Evolutionary conservation across 2,329 filamentous ascomycete species (phyloP).

Genomic region (Magnaporthales sp.): DNA sequence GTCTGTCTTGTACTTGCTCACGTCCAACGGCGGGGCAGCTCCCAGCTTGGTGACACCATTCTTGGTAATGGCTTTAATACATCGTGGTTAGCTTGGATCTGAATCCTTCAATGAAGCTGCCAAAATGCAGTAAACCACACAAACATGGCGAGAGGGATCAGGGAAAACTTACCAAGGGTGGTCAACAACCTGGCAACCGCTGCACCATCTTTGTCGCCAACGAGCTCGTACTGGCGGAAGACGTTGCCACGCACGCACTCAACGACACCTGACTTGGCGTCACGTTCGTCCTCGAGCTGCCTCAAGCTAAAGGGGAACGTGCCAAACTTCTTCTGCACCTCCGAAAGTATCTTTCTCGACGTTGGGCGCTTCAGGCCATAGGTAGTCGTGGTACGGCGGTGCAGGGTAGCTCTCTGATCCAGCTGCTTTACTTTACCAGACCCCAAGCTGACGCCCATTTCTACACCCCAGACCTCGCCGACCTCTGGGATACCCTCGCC

Average conservation of each 20-base stretch:
- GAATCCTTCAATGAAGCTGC: not conserved
- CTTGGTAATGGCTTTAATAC: conserved; percentile 73
- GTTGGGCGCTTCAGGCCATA: conserved; percentile 91
- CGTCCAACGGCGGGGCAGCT: conserved; percentile 64
- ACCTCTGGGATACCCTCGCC: conserved; percentile 84
- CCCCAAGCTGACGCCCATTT: conserved; percentile 86
- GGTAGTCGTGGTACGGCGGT: conserved; percentile 85
- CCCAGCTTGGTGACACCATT: conserved; percentile 87
- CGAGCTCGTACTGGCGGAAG: conserved; percentile 90
- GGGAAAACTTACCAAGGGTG: conserved; percentile 69
- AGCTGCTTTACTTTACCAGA: conserved; percentile 92
- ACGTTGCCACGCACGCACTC: conserved; percentile 93
- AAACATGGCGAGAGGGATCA: conserved; percentile 7
- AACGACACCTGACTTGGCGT: conserved; percentile 90
- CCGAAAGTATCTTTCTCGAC: conserved; percentile 84
- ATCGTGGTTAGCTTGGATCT: conserved; percentile 4
- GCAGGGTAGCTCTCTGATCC: conserved; percentile 79
- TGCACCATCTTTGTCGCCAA: conserved; percentile 83
- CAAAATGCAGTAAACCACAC: conserved; percentile 7
- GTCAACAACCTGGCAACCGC: conserved; percentile 82
- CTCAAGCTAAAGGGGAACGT: conserved; percentile 96
- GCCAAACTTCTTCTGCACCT: conserved; percentile 95
- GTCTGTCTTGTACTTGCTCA: conserved; percentile 81
- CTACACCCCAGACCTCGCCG: conserved; percentile 94
- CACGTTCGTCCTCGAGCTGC: conserved; percentile 92